These are phyloP conservation scores for Cyclanthera cordifolia DNA, from an alignment of 306 rosid genomes.

Conservation along the genomic window DNA sequence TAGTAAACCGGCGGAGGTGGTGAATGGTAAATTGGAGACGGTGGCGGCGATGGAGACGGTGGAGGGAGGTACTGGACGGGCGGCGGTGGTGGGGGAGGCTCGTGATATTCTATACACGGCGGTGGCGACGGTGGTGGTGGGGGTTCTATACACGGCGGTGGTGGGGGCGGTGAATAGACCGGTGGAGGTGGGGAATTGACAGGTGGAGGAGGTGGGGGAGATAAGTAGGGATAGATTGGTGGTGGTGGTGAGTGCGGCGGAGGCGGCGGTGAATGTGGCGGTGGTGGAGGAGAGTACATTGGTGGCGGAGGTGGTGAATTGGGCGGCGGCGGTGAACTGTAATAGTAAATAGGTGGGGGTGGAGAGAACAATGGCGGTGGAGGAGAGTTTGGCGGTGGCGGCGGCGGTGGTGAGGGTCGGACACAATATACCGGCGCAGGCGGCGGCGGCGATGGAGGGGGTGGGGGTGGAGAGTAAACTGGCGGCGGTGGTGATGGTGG, in stretches of 20 bases:
- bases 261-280: slow-evolving; percentile 43
- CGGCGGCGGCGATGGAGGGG: slow-evolving; percentile 18
- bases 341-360: slow-evolving; percentile 36
- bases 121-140: slow-evolving; percentile 43
- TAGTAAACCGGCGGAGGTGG: slow-evolving; percentile 22
- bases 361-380: slow-evolving; percentile 27
- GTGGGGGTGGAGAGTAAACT: slow-evolving; percentile 16
- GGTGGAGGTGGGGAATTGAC: slow-evolving; percentile 26
- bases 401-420: slow-evolving; percentile 36
- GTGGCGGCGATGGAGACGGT: slow-evolving; percentile 18
- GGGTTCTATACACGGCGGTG: slow-evolving; percentile 20
- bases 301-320: slow-evolving; percentile 60
- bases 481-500: background rate
- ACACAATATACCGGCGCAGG: background rate
- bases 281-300: slow-evolving; percentile 12
- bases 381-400: slow-evolving; percentile 57
- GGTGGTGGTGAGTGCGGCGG: slow-evolving; percentile 31
- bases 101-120: slow-evolving; percentile 21
- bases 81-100: slow-evolving; percentile 32
- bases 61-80: slow-evolving; percentile 21
- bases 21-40: slow-evolving; percentile 24
- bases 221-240: slow-evolving; percentile 18
- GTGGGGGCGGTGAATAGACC: slow-evolving; percentile 26
- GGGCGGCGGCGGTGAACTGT: slow-evolving; percentile 49
- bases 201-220: slow-evolving; percentile 37